Conservation (phyloP, 2,329 filamentous ascomycete species). For the Pseudogymnoascus sp. region DNA sequence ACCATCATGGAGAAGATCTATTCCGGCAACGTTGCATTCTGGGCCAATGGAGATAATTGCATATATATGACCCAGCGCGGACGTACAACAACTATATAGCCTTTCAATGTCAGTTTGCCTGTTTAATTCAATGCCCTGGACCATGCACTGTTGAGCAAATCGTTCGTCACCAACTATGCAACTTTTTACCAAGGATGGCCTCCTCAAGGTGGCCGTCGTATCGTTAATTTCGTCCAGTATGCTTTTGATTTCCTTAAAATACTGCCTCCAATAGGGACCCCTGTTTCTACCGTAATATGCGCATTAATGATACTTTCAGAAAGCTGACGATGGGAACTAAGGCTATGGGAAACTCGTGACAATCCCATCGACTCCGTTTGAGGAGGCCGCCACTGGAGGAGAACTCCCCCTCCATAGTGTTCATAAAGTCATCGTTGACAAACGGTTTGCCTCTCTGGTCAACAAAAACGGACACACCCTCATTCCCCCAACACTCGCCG, state of each 20-base stretch:
- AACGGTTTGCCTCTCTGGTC: conserved; percentile 31
- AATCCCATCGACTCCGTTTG: background rate
- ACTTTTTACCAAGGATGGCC: conserved; percentile 11
- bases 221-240: background rate
- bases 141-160: background rate
- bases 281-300: background rate
- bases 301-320: background rate
- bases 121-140: background rate
- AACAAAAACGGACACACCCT: conserved; percentile 41
- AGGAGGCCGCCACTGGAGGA: background rate
- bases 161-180: conserved; percentile 14
- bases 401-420: background rate
- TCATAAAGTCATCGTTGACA: conserved; percentile 35
- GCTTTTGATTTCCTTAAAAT: background rate
- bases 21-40: background rate
- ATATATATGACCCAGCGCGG: background rate
- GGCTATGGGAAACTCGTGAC: background rate
- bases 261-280: background rate
- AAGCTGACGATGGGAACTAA: background rate
- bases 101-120: background rate
- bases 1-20: background rate
- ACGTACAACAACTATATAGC: background rate
- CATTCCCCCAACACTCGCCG: conserved; percentile 41
- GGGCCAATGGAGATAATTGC: background rate
- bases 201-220: background rate